These are phyloP conservation scores for Tephrocybe sp. DNA, from an alignment of 768 basidiomycete genomes.

Conservation along the genomic window DNA sequence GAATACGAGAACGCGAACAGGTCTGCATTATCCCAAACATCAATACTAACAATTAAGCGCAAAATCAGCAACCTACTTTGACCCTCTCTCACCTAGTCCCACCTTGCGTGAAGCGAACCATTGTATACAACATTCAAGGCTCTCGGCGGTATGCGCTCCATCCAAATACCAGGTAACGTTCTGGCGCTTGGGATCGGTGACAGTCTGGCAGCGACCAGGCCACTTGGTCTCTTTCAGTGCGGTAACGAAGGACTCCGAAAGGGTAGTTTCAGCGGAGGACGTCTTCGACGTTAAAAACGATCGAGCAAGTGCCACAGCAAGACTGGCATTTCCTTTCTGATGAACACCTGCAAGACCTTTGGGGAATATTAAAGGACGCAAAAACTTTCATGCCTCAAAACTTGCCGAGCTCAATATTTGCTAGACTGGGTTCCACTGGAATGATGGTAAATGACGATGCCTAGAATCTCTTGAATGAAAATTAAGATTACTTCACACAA, in stretches of 20 bases:
- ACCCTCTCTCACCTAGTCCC: slow-evolving; percentile 35
- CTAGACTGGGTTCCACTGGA: slow-evolving; percentile 46
- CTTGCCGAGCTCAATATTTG: slow-evolving; percentile 60
- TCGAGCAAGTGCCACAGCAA: slow-evolving; percentile 74
- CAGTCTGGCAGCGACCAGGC: slow-evolving; percentile 93
- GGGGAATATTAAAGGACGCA: not conserved
- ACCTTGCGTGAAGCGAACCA: slow-evolving; percentile 78
- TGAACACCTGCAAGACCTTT: slow-evolving; percentile 83
- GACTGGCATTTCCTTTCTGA: slow-evolving; percentile 82
- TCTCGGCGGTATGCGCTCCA: slow-evolving; percentile 94
- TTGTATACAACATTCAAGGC: slow-evolving; percentile 78
- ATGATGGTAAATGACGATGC: slow-evolving; percentile 27
- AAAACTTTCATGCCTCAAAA: not conserved
- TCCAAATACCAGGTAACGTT: slow-evolving; percentile 85
- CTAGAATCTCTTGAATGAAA: slow-evolving; percentile 2
- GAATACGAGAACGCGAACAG: slow-evolving; percentile 73
- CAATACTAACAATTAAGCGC: not conserved
- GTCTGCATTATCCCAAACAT: slow-evolving; percentile 19
- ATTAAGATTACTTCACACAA: slow-evolving; percentile 3
- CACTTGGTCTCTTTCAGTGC: slow-evolving; percentile 74
- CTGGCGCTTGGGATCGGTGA: slow-evolving; percentile 54
- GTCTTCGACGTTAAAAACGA: slow-evolving; percentile 51
- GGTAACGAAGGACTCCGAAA: slow-evolving; percentile 53
- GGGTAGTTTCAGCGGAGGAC: slow-evolving; percentile 22
- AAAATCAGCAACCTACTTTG: slow-evolving; percentile 14